Evolutionary conservation across 495 filamentous ascomycete genomes (phyloP), one percentile per base, ranked within the genome.

Genomic region (Podospora fimiseda): DNA sequence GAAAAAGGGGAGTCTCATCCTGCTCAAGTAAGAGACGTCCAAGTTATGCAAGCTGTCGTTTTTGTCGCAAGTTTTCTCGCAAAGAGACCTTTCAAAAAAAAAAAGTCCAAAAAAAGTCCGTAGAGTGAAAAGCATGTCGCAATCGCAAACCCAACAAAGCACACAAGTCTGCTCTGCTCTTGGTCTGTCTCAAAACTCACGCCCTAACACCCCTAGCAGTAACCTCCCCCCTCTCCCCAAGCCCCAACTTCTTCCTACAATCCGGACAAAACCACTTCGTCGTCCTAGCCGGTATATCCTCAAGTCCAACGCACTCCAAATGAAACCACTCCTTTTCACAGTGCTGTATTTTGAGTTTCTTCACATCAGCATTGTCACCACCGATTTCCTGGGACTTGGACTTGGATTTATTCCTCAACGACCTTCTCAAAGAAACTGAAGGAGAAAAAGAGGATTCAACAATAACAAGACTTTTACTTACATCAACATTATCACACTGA

Each of bases 241-340:
- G 86, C 42, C 81, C 79, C 33, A 90, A 76, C 53, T 80, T 74
- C 46, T 82, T 72, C 24, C 87, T 78, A 62, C 90, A 96, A 9
- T 90, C 86, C 5, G 92, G 92, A 66, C 92, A 96, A 63, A 90
- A 97, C 92, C 92, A 97, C 73, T 94, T 94, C 9, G 83, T 86
- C 46, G 85, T 86, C 18, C 88, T 77, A 9, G 81, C 79, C 20
- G 88, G 91, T 49, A 86, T 80, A 46, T 88, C 85, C 1, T 77
- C 74, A 33, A 97, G 72, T 21, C 84, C 88, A 36, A 97, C 85
- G 57, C 92, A 97, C 52, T 84, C 80, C 20, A 97, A 82, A 66
- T 97, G 92, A 71, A 97, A 97, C 92, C 92, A 96, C 72, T 94
- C 89, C 51, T 77, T 73, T 53, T 81, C 74, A 68, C 87, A 91